Evolutionary conservation across 2,329 filamentous ascomycete species (phyloP).

Genomic region (Colletotrichum agaves): DNA sequence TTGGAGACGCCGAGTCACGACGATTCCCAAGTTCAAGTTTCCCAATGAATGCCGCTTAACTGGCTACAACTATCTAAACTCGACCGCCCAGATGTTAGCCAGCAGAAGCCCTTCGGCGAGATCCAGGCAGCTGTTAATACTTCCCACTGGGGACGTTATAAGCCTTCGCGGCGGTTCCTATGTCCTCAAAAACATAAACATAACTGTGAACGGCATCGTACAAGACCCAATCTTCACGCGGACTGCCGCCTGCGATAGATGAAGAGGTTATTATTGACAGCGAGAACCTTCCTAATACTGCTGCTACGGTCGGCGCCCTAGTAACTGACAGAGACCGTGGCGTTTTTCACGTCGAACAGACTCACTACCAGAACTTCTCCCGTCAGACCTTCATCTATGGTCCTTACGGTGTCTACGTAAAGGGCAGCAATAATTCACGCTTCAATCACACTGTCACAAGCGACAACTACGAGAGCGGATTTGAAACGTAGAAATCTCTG

Average conservation of each 20-base stretch:
- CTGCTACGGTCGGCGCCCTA: constrained; percentile 51
- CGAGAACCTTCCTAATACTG: constrained; percentile 52
- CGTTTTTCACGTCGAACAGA: constrained; percentile 56
- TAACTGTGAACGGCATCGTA: constrained; percentile 54
- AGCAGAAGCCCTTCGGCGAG: constrained; percentile 53
- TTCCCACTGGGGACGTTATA: constrained; percentile 55
- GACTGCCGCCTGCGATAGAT: constrained; percentile 50
- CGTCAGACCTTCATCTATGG: constrained; percentile 50
- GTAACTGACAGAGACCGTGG: constrained; percentile 55
- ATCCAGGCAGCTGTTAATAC: constrained; percentile 59
- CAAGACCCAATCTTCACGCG: constrained; percentile 53
- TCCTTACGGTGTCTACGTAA: constrained; percentile 49
- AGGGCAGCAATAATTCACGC: constrained; percentile 49
- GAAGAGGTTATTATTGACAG: constrained; percentile 60
- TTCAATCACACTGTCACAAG: constrained; percentile 49
- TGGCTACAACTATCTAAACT: constrained; percentile 52
- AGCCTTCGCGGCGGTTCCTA: constrained; percentile 51
- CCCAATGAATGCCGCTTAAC: background rate
- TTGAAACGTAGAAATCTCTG: constrained; percentile 44
- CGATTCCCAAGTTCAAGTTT: too few relatives aligned
- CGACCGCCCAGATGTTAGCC: constrained; percentile 50
- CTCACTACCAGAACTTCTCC: constrained; percentile 49
- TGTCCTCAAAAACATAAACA: constrained; percentile 57
- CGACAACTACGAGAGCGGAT: constrained; percentile 52
- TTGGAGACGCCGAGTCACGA: too few relatives aligned